Evolutionary conservation across 176 grass and related monocot genomes (phyloP).

Genomic region (Musa troglodytarum): DNA sequence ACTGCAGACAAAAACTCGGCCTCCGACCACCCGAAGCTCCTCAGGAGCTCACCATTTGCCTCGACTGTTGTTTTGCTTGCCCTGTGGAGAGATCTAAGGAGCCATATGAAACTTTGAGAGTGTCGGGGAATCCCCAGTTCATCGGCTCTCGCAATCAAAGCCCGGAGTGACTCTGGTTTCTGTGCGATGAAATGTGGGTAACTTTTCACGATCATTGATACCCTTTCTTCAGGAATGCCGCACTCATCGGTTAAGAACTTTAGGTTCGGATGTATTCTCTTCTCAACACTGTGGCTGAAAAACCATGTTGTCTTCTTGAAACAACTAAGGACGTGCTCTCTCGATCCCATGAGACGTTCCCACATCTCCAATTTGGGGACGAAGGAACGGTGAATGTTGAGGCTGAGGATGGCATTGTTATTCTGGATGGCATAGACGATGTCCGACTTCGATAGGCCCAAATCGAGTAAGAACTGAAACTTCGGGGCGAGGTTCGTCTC

Average conservation of each 20-base stretch:
- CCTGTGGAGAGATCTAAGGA: not conserved
- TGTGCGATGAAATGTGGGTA: not conserved
- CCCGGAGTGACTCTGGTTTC: not conserved
- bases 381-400: not conserved
- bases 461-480: not conserved
- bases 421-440: not conserved
- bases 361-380: not conserved
- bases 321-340: not conserved
- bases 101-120: not conserved
- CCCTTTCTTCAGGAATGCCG: not conserved
- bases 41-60: conserved; percentile 32
- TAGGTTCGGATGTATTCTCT: not conserved
- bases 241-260: not conserved
- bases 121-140: not conserved
- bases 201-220: not conserved
- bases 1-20: conserved; percentile 24
- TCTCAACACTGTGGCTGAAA: not conserved
- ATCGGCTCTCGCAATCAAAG: not conserved
- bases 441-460: not conserved
- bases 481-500: not conserved
- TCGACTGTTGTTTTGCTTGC: conserved; percentile 15
- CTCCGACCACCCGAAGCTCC: conserved; percentile 31
- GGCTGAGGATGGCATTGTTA: not conserved
- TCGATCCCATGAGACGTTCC: not conserved
- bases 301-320: not conserved